A percentile compares a stretch with the other conserved stretches of the same genome.
Evolutionary conservation across 768 basidiomycete species (phyloP).

Genomic region (Pulveroboletus sp.): DNA sequence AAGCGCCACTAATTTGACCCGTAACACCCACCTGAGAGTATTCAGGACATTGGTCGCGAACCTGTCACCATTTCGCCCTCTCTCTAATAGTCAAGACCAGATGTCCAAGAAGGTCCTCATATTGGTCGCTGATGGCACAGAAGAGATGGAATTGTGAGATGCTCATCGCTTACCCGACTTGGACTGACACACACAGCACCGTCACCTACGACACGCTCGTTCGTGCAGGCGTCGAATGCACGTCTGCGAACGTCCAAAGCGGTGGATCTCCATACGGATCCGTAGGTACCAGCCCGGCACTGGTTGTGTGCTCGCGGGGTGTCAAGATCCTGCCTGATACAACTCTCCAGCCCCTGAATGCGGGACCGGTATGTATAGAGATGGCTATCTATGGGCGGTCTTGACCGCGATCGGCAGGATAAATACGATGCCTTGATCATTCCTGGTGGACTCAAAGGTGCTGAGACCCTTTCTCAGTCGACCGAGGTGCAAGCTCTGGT

Average conservation of each 20-base stretch:
- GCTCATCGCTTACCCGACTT: neutral
- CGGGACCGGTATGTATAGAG: conserved; percentile 41
- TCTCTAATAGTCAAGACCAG: neutral
- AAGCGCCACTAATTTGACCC: conserved; percentile 1
- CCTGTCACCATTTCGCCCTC: neutral
- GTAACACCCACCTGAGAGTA: neutral
- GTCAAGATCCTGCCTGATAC: conserved; percentile 67
- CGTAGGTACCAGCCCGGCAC: conserved; percentile 35
- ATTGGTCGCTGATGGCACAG: conserved; percentile 76
- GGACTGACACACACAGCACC: conserved; percentile 42
- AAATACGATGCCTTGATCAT: conserved; percentile 66
- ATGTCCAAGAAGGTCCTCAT: conserved; percentile 50
- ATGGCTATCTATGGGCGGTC: neutral
- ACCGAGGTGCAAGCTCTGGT: conserved; percentile 59
- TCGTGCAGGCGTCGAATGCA: conserved; percentile 61
- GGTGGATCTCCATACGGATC: conserved; percentile 22
- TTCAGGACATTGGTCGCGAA: neutral
- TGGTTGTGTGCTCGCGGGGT: conserved; percentile 65
- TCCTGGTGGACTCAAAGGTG: conserved; percentile 76
- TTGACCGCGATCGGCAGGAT: conserved; percentile 37
- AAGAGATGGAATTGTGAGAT: conserved; percentile 77
- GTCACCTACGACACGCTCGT: conserved; percentile 80
- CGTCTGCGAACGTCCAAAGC: conserved; percentile 60
- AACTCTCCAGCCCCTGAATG: conserved; percentile 41
- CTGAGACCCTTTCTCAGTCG: conserved; percentile 63